Evolutionary conservation across 768 basidiomycete genomes (phyloP), one percentile per base, ranked within the genome.

Genomic region (Psilocybe tampanensis): DNA sequence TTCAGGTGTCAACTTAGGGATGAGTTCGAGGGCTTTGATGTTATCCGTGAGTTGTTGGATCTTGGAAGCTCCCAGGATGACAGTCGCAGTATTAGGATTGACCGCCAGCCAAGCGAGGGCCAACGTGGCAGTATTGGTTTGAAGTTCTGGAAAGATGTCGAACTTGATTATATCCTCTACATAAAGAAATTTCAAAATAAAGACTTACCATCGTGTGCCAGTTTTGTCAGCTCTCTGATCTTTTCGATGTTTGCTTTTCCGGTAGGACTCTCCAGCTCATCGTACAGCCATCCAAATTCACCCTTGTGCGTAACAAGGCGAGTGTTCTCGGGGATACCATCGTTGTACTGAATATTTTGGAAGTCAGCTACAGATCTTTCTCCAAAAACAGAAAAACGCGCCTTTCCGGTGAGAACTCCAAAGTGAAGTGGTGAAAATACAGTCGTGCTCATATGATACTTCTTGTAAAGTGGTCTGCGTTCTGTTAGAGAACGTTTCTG

Each of bases 401-500:
- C 87, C 78, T 92, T 92, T 50, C 91, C 92, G 9, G 90, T 93
- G 22, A 93, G 78, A 34, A 93, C 61, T 47, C 92, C 92, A 18
- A 78, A 74, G 15, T 84, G 83, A 36, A 94, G 84, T 12, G 88
- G 80, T 2, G 87, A 89, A 75, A 81, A 95, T 13, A 87, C 85
- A 18, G 88, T 93, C 0, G 85, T 88, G 24, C 88, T 85, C 50
- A 84, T 70, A 8, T 76, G 75, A 68, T 91, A 88, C 63, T 89
- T 86, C 63, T 79, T 75, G 73, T 89, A 92, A 23, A 89, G 68
- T 9, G 81, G 80, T 13, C 85, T 85, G 50, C 8, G 13, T n/a
- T 17, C 6, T 12, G 48, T 47, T 22, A 33, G 50, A 44, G 44
- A 52, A 36, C 32, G 29, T 44, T 59, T 12, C 18, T n/a, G 47